Conservation (phyloP, 1,284 basidiomycete genomes). For the Cryptococcus maquisensis region DNA sequence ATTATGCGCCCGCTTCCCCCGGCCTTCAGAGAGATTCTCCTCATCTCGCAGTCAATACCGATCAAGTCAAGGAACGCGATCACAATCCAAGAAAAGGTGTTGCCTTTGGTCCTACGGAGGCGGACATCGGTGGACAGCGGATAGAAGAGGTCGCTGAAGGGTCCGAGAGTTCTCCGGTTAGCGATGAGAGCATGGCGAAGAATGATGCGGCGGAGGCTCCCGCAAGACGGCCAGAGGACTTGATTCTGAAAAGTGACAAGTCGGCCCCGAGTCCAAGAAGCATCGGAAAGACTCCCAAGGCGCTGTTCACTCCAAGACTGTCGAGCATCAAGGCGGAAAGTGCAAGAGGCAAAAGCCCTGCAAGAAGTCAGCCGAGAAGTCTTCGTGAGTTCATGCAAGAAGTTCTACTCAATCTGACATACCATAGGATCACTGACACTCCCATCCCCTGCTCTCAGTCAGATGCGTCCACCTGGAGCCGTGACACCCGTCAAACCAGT, state of each 20-base stretch:
- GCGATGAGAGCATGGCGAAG: neutral
- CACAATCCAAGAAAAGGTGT: constrained; percentile 7
- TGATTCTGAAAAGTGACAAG: neutral
- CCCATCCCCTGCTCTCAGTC: constrained; percentile 24
- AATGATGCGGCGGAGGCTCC: constrained; percentile 5
- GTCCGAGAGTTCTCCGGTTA: constrained; percentile 1
- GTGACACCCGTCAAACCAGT: constrained; percentile 1
- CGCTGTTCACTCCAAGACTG: constrained; percentile 4
- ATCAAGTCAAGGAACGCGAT: neutral
- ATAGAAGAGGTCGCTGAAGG: constrained; percentile 2
- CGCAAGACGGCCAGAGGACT: neutral
- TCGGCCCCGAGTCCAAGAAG: constrained; percentile 1
- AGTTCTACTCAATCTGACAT: constrained; percentile 7
- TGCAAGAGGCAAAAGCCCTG: constrained; percentile 3
- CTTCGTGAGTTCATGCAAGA: constrained; percentile 10
- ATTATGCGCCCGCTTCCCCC: neutral
- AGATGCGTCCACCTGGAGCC: constrained; percentile 10
- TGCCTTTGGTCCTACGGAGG: constrained; percentile 11
- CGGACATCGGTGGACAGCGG: constrained; percentile 6
- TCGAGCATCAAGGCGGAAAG: neutral
- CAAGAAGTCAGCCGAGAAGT: constrained; percentile 10
- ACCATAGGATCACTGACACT: constrained; percentile 33
- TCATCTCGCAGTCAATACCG: neutral
- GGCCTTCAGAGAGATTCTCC: neutral
- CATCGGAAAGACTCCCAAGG: constrained; percentile 1